Evolutionary conservation across 192 early-diverging fungal genomes (phyloP), one percentile per base, ranked within the genome.

Genomic region (Coemansia sp.): DNA sequence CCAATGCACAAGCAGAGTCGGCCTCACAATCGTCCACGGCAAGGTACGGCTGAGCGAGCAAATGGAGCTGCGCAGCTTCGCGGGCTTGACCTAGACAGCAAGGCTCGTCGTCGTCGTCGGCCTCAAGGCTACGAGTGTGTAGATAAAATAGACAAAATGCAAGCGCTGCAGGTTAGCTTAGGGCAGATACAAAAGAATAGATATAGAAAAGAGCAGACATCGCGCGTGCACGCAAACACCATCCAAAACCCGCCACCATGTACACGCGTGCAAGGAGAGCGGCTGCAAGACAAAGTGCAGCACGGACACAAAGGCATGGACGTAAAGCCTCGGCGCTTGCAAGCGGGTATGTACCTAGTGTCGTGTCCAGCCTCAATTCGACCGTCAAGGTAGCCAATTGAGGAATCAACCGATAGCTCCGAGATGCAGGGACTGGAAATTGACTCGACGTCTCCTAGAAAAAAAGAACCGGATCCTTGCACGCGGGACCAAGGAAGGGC

Each of bases 401-500:
- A 81, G 33, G 79, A 81, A 66, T 81, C 79, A 33, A 81, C 69
- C 48, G 79, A 81, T 38, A 81, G 68, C 48, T 76, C 73, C 47
- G 79, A 81, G 67, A 72, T 68, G 73, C 70, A 64, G 43, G 79
- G 79, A 50, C 79, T 81, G 12, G 60, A 63, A 21, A 37, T 43
- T 37, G 63, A 47, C 45, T 71, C 65, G 31, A 61, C 57, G 45
- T 56, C 52, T 26, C 59, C 59, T 58, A 55, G 21, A n/a, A 34
- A 43, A 34, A 34, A 43, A 34, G 33, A 37, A 34, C 28, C 41
- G 13, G 52, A 55, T 55, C 52, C 26, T 55, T 55, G 23, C n/a
- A 55, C 28, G 52, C 52, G 52, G 25, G 52, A 28, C 52, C 52
- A 28, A 31, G 52, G 52, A 55, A 13, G 52, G 5, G 52, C 13